Evolutionary conservation across 2,329 filamentous ascomycete species (phyloP).

Genomic region (Septoria petroselini): DNA sequence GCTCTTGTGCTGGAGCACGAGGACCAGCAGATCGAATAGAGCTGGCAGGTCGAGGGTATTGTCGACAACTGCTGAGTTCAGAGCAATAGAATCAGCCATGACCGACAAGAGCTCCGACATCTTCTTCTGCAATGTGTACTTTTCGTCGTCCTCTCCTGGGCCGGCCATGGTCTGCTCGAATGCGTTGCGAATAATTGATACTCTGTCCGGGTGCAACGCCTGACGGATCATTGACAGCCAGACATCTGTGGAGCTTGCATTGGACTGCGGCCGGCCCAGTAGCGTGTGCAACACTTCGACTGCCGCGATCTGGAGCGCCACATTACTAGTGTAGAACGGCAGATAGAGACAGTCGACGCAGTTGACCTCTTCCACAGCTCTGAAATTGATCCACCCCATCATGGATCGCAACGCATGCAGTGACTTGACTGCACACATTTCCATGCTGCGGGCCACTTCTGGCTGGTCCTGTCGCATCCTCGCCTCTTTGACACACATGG

Average conservation of each 20-base stretch:
- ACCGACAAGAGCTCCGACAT: slow-evolving; percentile 90
- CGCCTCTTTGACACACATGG: slow-evolving; percentile 60
- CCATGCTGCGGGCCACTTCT: slow-evolving; percentile 55
- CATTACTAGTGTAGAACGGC: slow-evolving; percentile 66
- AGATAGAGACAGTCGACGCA: slow-evolving; percentile 69
- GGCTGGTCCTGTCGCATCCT: slow-evolving; percentile 41
- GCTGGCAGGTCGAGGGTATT: slow-evolving; percentile 64
- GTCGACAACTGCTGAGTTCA: slow-evolving; percentile 62
- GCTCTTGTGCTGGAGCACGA: slow-evolving; percentile 78
- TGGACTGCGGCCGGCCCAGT: slow-evolving; percentile 39
- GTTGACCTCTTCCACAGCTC: slow-evolving; percentile 68
- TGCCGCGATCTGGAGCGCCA: slow-evolving; percentile 69
- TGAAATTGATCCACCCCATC: slow-evolving; percentile 83
- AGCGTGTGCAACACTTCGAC: slow-evolving; percentile 39
- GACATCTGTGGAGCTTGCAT: slow-evolving; percentile 67
- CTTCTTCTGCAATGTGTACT: slow-evolving; percentile 90
- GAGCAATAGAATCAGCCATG: slow-evolving; percentile 77
- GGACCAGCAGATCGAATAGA: slow-evolving; percentile 75
- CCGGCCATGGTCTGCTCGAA: slow-evolving; percentile 31
- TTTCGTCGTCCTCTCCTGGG: slow-evolving; percentile 79
- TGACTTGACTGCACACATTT: slow-evolving; percentile 66
- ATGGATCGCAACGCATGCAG: slow-evolving; percentile 74
- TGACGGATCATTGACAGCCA: slow-evolving; percentile 34
- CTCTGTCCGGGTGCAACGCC: slow-evolving; percentile 31
- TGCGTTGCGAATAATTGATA: slow-evolving; percentile 33